These are phyloP conservation scores for Peronosclerospora sorghi DNA, from an alignment of 352 stramenopile species.

Conservation along the genomic window DNA sequence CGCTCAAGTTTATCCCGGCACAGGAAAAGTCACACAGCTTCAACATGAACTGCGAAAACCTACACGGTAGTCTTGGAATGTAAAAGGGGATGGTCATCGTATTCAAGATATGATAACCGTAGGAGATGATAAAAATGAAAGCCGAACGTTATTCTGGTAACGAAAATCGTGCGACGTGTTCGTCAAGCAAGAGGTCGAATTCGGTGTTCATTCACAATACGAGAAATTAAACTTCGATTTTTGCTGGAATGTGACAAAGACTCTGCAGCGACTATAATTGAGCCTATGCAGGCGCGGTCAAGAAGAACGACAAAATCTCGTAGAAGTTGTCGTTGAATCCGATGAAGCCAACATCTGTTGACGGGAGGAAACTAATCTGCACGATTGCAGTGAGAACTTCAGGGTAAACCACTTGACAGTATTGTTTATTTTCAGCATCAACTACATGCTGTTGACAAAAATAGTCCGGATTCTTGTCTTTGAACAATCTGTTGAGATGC, in stretches of 20 bases:
- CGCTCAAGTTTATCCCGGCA: constrained; percentile 84
- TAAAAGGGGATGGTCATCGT: constrained; percentile 91
- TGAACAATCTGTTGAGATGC: constrained; percentile 16
- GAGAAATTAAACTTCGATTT: constrained; percentile 96
- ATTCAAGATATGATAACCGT: constrained; percentile 76
- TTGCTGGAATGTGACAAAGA: constrained; percentile 47
- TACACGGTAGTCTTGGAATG: constrained; percentile 84
- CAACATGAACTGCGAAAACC: constrained; percentile 91
- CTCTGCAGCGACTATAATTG: constrained; percentile 38
- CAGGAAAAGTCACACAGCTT: constrained; percentile 91
- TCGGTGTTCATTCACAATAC: constrained; percentile 79
- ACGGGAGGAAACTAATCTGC: constrained; percentile 58
- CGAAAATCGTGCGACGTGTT: constrained; percentile 51
- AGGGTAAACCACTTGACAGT: constrained; percentile 32
- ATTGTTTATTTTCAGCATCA: background rate
- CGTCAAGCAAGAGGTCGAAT: constrained; percentile 67
- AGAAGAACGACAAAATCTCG: constrained; percentile 75
- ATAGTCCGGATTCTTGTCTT: constrained; percentile 26
- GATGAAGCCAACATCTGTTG: constrained; percentile 58
- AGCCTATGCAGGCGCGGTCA: constrained; percentile 74
- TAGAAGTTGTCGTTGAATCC: constrained; percentile 75
- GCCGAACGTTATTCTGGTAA: constrained; percentile 16
- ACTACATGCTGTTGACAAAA: constrained; percentile 11
- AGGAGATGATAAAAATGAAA: constrained; percentile 31
- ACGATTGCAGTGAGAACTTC: constrained; percentile 77